Percentiles rank a stretch among this genome's conserved stretches.
These are phyloP conservation scores for Globisporangium okanoganense DNA, from an alignment of 352 stramenopile species.

Conservation along the genomic window DNA sequence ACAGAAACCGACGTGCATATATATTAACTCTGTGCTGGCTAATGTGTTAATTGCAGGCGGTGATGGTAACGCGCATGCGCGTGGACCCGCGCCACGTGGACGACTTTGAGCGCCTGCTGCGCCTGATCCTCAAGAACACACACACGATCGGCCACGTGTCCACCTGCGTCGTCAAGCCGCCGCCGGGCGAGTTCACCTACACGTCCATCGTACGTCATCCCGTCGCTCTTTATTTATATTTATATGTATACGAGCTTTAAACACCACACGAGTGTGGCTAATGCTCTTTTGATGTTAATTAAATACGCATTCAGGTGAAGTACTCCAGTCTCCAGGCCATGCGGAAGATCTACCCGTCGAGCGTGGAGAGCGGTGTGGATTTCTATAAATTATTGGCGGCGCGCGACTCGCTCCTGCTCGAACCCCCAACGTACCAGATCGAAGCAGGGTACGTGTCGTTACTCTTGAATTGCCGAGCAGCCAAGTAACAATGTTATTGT, in stretches of 20 bases:
- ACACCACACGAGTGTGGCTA: too few species aligned
- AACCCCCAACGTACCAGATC: constrained; percentile 81
- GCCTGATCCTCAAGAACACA: constrained; percentile 78
- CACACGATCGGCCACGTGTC: constrained; percentile 78
- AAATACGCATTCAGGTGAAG: constrained; percentile 44
- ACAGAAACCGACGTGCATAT: too few species aligned
- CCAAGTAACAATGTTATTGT: background rate
- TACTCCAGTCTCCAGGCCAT: constrained; percentile 73
- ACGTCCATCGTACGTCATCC: constrained; percentile 70
- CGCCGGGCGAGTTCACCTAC: constrained; percentile 71
- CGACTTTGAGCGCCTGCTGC: constrained; percentile 75
- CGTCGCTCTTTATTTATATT: background rate
- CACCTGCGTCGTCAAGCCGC: constrained; percentile 75
- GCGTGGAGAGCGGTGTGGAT: constrained; percentile 55
- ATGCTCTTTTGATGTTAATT: too few species aligned
- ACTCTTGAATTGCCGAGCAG: background rate
- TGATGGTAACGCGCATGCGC: constrained; percentile 82
- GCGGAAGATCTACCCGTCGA: constrained; percentile 70
- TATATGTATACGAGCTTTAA: too few species aligned
- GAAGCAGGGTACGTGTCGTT: constrained; percentile 49
- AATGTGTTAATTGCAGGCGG: constrained; percentile 53
- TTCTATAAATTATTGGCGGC: constrained; percentile 79
- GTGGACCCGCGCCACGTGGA: constrained; percentile 69
- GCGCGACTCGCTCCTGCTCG: constrained; percentile 68
- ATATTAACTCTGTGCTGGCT: too few species aligned